Evolutionary conservation across 176 grass and related monocot genomes (phyloP), one percentile per base, ranked within the genome.

Genomic region (Musa beccarii): DNA sequence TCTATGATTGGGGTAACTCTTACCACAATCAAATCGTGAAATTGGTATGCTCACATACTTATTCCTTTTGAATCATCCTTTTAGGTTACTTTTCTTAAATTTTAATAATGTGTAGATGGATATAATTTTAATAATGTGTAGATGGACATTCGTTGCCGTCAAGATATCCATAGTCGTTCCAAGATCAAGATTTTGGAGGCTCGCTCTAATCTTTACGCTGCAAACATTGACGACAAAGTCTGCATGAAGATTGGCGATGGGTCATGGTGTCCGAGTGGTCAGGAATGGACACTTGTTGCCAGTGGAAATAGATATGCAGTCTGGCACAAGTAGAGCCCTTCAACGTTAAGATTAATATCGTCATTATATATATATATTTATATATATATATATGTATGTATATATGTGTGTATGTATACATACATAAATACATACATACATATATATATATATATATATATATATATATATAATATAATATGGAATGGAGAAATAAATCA

Each of bases 171-270:
- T 59, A 99, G 95, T 75, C 90, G 90, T 9, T 93, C 95, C 0
- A 54, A 81, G n/a, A 68, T 98, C 43, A 89, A 80, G 73, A 98
- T 98, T 69, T 72, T 98, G 68, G 95, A 98, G 75, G 90, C 82
- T 4, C 80, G 72, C 8, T 83, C 84, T 28, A 75, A 99, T 43
- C 81, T 99, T 21, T 99, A 99, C 54, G 84, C 88, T 1, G 90
- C 86, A 67, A 75, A 87, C 12, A 77, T 94, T 12, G 95, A 82
- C 24, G 86, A 89, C 13, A 99, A 91, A 83, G 50, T 94, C 25
- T 99, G 90, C 79, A 81, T 94, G 90, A 99, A 99, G 72, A 94
- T 99, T 0, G 95, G 95, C 71, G 76, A 89, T 12, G 83, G 84
- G 17, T 74, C 88, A 0, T 94, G 95, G 95, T 89, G 88, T 79